Evolutionary conservation across 257 asterid species (phyloP).

Genomic region (Solanum pimpinellifolium): DNA sequence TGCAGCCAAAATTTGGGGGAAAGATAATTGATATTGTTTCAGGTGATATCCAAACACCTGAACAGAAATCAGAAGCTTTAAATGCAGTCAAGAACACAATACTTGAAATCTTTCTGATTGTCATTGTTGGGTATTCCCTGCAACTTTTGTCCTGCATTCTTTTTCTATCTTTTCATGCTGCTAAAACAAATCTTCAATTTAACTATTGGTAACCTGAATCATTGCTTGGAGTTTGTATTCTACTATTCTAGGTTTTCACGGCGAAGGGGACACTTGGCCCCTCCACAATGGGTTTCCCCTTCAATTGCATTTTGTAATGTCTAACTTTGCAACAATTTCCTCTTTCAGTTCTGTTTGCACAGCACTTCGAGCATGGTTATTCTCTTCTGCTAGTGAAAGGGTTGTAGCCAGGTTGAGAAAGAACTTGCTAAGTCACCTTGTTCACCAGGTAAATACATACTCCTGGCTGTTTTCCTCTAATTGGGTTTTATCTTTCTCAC

Average conservation of each 20-base stretch:
- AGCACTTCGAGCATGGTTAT: constrained; percentile 65
- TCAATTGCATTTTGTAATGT: neutral
- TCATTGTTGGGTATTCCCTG: constrained; percentile 48
- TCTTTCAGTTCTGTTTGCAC: constrained; percentile 60
- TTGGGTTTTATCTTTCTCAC: neutral
- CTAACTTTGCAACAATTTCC: constrained; percentile 5
- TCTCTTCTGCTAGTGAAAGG: constrained; percentile 71
- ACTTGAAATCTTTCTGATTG: constrained; percentile 43
- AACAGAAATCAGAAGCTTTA: constrained; percentile 59
- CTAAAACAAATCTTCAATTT: neutral
- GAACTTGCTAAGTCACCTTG: constrained; percentile 57
- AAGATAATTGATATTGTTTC: constrained; percentile 69
- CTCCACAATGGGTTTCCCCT: neutral
- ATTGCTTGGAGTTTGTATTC: neutral
- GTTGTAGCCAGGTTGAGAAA: constrained; percentile 59
- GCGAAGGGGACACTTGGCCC: neutral
- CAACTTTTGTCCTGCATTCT: neutral
- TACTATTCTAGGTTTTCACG: neutral
- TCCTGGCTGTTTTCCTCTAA: neutral
- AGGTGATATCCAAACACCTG: constrained; percentile 43
- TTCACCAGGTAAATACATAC: constrained; percentile 47
- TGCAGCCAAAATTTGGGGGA: constrained; percentile 81
- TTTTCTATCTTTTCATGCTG: neutral
- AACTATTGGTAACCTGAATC: neutral
- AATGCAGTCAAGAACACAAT: constrained; percentile 49